Base-by-base conservation (phyloP, 2,329 filamentous ascomycete genomes). In the Calonectria crousiana region DNA sequence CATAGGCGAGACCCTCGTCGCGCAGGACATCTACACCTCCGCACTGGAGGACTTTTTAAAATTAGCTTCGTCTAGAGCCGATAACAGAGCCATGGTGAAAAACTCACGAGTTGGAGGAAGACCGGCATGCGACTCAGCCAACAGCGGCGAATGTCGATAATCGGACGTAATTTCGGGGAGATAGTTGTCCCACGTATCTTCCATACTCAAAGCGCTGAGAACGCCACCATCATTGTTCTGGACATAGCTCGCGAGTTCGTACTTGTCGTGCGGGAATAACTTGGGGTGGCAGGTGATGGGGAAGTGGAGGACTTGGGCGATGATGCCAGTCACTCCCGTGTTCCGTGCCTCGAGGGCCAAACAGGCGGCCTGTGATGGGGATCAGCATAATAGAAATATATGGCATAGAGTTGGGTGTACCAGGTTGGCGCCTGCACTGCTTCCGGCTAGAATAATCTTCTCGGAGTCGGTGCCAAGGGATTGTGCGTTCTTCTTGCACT, bases 211-310 rank as follows among this genome's bases (percentile, higher is more conserved):
- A 6, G 66, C 26, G 14, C 66, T 67, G 0, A 81, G 70, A 3
- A 80, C 69, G 1, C 34, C 20, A 1, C 67, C 69, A 3, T 79
- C 56, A 0, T n/a, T 1, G 14, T 81, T 81, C 5, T 81, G 79
- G 0, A 78, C 30, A 20, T 72, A 78, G 16, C 79, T 81, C 0
- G 76, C 78, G 52, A 76, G 77, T n/a, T 81, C 79, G 11, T 79
- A 77, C 26, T 75, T 79, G 2, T 79, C 71, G 3, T 0, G 66
- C 0, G 78, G 79, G 28, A 80, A 81, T 58, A 77, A 71, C 9
- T 78, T 80, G 10, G 78, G 79, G 18, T 81, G 79, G n/a, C 79
- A 81, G 6, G 64, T 34, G 6, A 56, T 9, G 8, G 75, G 76
- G 28, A 81, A 80, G 28, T 78, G 73, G 0, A 81, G 28, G 0